Conservation (phyloP, 169 alveolate species). For the Eimeria acervulina region DNA sequence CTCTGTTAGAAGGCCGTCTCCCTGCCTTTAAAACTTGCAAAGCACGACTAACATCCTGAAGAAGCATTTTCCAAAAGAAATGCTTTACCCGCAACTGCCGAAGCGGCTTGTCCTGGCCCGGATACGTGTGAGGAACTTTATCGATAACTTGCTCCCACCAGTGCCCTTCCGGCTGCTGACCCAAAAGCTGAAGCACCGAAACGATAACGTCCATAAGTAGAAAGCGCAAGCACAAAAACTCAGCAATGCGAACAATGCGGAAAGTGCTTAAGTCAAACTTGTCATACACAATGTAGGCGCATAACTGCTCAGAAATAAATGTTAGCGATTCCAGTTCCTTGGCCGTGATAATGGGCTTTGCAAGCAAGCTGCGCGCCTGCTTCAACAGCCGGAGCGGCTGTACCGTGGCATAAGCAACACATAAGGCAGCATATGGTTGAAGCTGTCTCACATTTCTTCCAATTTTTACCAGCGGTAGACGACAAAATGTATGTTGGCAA, state of each 20-base stretch:
- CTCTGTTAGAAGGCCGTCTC: background rate
- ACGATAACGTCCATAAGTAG: background rate
- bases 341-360: background rate
- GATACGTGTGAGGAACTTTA: background rate
- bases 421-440: background rate
- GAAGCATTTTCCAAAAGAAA: background rate
- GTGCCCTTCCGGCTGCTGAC: background rate
- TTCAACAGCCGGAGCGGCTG: background rate
- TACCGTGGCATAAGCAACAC: background rate
- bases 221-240: background rate
- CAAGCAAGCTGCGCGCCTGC: background rate
- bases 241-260: background rate
- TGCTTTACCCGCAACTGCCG: background rate
- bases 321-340: background rate
- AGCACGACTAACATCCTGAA: background rate
- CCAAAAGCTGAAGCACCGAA: background rate
- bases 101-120: background rate
- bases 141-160: slow-evolving; percentile 1
- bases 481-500: background rate
- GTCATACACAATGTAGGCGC: background rate
- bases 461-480: background rate
- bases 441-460: background rate
- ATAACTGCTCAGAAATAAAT: background rate
- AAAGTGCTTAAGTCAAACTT: too few species aligned
- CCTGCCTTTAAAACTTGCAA: slow-evolving; percentile 9